Evolutionary conservation across 2,329 filamentous ascomycete species (phyloP), one percentile per base, ranked within the genome.

Genomic region (Exophiala sideris): DNA sequence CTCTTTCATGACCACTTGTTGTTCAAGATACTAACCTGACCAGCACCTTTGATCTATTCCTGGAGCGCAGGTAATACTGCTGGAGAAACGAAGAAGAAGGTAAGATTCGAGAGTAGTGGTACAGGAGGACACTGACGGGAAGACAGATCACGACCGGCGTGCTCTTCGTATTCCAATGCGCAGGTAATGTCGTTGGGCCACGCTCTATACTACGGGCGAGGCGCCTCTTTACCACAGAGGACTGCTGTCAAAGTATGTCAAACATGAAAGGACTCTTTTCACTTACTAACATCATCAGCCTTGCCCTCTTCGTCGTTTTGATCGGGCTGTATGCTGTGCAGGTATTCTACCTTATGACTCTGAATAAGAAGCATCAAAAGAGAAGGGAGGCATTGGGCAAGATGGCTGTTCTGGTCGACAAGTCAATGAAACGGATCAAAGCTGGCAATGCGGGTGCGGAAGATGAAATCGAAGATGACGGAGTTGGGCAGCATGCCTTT

Each of bases 21-120:
- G 16, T 18, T 29, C 21, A 3, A 21, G 10, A 11, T 18, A 14
- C 45, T 49, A 36, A 53, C 21, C 45, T 52, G 39, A 57, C 33
- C 24, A 57, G 54, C 83, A 2, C 83, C 86, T 36, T 79, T 84
- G 50, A 89, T 84, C 62, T 87, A 89, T 64, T 86, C 83, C 58
- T 89, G 85, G 67, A 89, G 86, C 14, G 83, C 80, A 0, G 79
- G 71, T 38, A 84, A 75, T 39, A 76, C 85, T 0, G 85, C 80
- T 0, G 85, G 85, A 1, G 84, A 88, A 64, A 88, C 85, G 0
- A 88, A 88, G 69, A 81, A 82, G 58, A 87, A 87, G 64, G 51
- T 57, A 18, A 14, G 12, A 18, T 18, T 18, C 16, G 16, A 18
- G 16, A 18, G 3, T 18, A 18, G 2, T 18, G 16, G 16, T 18